Percentiles rank a stretch among this genome's conserved stretches.
phyloP scores from a whole-genome alignment of 192 early-diverging fungal genomes.

The Spizellomyces punctatus region DNA sequence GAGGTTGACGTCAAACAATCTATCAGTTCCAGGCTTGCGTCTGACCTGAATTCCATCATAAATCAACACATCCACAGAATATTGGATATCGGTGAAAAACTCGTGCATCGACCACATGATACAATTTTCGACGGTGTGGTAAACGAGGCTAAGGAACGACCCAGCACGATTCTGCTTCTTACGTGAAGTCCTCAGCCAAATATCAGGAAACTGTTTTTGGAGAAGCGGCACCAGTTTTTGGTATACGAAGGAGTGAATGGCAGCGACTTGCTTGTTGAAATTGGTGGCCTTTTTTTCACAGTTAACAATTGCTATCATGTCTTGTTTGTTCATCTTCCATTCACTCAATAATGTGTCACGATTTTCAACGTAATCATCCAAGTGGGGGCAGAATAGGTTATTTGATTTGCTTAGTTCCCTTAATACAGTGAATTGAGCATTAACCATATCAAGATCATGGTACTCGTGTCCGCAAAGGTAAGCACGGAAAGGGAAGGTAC shows the following conservation, averaged over 20 bases:
- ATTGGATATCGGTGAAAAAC: conserved; percentile 3
- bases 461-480: no score
- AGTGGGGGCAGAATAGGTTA: no score
- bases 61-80: background rate
- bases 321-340: conserved; percentile 5
- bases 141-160: background rate
- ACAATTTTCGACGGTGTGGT: conserved; percentile 2
- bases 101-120: background rate
- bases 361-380: background rate
- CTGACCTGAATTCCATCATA: background rate
- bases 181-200: background rate
- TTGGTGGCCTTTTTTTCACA: no score
- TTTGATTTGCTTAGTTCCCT: no score
- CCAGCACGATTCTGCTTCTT: conserved; percentile 7
- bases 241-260: background rate
- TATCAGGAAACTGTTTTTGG: background rate
- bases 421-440: background rate
- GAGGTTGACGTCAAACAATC: background rate
- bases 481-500: no score
- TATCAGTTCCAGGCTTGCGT: background rate
- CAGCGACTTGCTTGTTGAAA: no score
- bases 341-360: background rate
- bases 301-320: background rate
- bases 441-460: background rate
- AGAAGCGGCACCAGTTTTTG: background rate